Evolutionary conservation across 2,329 filamentous ascomycete species (phyloP).

Genomic region (Pezicula neosporulosa): DNA sequence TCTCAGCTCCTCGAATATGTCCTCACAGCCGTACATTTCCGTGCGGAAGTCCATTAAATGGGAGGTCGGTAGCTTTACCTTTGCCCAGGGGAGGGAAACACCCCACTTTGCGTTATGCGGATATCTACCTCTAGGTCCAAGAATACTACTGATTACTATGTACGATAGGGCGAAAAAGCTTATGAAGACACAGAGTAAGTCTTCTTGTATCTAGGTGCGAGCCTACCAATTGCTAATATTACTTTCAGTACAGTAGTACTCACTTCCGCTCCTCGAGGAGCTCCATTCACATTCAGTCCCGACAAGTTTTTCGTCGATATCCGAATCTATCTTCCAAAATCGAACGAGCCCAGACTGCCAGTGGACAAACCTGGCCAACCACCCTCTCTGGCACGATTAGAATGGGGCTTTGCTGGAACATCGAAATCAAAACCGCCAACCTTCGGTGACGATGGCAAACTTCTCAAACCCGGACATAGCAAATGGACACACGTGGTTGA

Average conservation of each 20-base stretch:
- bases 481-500: slow-evolving; percentile 12
- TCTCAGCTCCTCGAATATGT: neutral
- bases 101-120: neutral
- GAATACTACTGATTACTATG: neutral
- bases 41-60: neutral
- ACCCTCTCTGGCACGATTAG: slow-evolving; percentile 3
- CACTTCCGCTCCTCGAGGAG: slow-evolving; percentile 11
- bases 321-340: slow-evolving; percentile 9
- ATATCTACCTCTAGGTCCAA: neutral
- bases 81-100: neutral
- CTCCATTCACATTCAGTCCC: no score
- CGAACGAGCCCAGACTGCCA: neutral
- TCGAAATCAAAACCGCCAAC: neutral
- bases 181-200: neutral
- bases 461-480: slow-evolving; percentile 7
- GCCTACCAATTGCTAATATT: neutral
- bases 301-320: slow-evolving; percentile 18
- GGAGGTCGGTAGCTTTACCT: neutral
- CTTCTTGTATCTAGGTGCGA: neutral
- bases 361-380: neutral
- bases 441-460: neutral
- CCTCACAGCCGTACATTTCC: neutral
- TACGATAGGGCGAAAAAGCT: neutral
- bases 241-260: slow-evolving; percentile 15
- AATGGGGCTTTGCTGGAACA: slow-evolving; percentile 18